These are phyloP conservation scores for Camelina laxa DNA, from an alignment of 345 rosid species.

Conservation along the genomic window DNA sequence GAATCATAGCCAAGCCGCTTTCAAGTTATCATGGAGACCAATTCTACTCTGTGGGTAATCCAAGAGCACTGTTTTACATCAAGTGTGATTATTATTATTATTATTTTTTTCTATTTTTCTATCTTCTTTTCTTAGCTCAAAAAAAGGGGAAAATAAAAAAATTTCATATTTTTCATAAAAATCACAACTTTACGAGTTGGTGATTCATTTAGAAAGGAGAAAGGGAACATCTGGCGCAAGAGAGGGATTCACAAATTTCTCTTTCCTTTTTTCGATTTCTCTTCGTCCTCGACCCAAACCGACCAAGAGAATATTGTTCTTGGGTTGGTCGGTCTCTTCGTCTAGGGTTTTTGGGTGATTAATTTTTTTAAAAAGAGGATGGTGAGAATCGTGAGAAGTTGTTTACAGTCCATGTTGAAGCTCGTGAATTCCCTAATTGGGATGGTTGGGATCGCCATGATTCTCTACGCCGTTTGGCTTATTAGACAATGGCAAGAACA, in stretches of 20 bases:
- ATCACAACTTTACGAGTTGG: background rate
- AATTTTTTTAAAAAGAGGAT: constrained; percentile 22
- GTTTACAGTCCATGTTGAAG: constrained; percentile 75
- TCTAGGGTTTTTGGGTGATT: constrained; percentile 19
- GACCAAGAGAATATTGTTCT: constrained; percentile 13
- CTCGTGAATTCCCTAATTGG: constrained; percentile 74
- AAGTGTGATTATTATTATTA: too few relatives aligned
- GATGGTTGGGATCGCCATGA: constrained; percentile 83
- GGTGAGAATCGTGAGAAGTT: constrained; percentile 59
- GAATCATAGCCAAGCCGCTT: constrained; percentile 25
- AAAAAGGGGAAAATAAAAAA: background rate
- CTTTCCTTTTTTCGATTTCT: constrained; percentile 16
- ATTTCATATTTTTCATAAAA: background rate
- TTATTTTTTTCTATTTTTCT: background rate
- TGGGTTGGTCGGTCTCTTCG: background rate
- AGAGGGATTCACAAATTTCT: constrained; percentile 1
- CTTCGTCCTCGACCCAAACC: constrained; percentile 18
- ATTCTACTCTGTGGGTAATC: constrained; percentile 24
- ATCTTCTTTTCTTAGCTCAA: background rate
- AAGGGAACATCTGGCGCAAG: background rate
- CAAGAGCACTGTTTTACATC: background rate
- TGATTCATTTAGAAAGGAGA: background rate
- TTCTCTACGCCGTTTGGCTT: constrained; percentile 75
- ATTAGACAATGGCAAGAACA: constrained; percentile 74
- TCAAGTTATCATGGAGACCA: constrained; percentile 8